Percentiles rank a stretch among this genome's conserved stretches.
Conservation (phyloP, 2,329 filamentous ascomycete genomes). For the Alternaria triticimaculans region DNA sequence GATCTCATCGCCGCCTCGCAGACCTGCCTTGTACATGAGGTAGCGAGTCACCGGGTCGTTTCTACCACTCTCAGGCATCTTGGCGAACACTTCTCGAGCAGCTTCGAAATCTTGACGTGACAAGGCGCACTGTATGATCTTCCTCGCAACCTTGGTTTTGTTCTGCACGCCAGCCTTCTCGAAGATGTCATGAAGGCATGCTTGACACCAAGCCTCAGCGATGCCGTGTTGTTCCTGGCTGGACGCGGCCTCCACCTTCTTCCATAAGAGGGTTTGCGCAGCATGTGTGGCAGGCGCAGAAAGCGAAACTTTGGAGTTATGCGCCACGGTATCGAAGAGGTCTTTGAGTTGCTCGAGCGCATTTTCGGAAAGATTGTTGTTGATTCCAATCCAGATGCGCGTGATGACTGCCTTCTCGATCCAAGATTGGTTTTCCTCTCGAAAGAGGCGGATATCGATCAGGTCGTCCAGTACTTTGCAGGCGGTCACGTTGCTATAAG, state of each 20-base stretch:
- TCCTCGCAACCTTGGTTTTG: constrained; percentile 72
- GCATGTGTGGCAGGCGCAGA: constrained; percentile 68
- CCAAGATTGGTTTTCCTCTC: constrained; percentile 62
- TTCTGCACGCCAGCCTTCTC: constrained; percentile 69
- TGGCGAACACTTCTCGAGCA: constrained; percentile 63
- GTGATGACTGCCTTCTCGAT: constrained; percentile 73
- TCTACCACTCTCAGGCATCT: constrained; percentile 65
- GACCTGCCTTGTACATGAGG: constrained; percentile 75
- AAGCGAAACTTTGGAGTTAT: constrained; percentile 57
- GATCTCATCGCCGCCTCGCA: constrained; percentile 65
- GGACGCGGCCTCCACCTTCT: constrained; percentile 69
- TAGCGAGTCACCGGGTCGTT: constrained; percentile 73
- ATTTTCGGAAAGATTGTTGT: constrained; percentile 49
- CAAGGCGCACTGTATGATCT: constrained; percentile 73
- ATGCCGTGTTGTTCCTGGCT: constrained; percentile 59
- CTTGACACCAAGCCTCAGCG: constrained; percentile 73
- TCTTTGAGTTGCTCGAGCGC: constrained; percentile 49
- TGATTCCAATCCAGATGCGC: constrained; percentile 69
- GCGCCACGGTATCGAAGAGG: constrained; percentile 57
- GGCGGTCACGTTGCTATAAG: constrained; percentile 47
- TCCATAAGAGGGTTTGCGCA: constrained; percentile 80
- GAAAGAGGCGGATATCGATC: constrained; percentile 63
- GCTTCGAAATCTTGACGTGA: constrained; percentile 61
- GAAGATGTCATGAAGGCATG: constrained; percentile 73
- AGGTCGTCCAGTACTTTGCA: constrained; percentile 67